phyloP scores from a whole-genome alignment of 2,329 filamentous ascomycete genomes.

The Claviceps maximensis region DNA sequence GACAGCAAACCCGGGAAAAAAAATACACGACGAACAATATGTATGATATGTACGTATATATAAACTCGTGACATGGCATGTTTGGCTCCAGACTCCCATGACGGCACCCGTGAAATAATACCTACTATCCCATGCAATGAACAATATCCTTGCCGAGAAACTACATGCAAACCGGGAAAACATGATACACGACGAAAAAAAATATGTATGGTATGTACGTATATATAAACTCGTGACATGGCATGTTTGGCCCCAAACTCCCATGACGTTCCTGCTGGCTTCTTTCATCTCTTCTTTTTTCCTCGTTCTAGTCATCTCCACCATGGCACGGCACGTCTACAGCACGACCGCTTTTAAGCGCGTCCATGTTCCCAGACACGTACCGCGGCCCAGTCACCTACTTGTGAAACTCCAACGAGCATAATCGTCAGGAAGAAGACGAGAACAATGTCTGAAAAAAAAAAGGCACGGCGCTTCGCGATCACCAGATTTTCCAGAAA shows the following conservation, averaged over 20 bases:
- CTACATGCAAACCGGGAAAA: too few species aligned
- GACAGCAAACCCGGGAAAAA: too few species aligned
- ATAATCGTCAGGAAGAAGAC: neutral
- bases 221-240: neutral
- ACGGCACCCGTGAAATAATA: too few species aligned
- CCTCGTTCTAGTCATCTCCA: neutral
- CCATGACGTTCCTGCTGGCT: neutral
- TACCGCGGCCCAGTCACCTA: neutral
- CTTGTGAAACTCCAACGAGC: too few species aligned
- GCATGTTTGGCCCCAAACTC: neutral
- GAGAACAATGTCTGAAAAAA: neutral
- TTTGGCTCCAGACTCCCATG: neutral
- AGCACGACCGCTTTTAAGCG: neutral
- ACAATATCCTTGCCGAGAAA: too few species aligned
- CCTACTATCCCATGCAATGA: too few species aligned
- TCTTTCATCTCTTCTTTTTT: neutral
- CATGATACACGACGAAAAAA: too few species aligned
- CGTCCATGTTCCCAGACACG: constrained; percentile 6
- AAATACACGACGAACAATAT: too few species aligned
- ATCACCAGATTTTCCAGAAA: neutral
- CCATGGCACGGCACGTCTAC: neutral
- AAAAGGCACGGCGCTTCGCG: neutral
- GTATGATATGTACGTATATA: neutral
- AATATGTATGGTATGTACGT: neutral
- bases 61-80: neutral